Percentiles rank a stretch among this genome's conserved stretches.
These are phyloP conservation scores for Malus sylvestris DNA, from an alignment of 306 rosid genomes.

Conservation along the genomic window DNA sequence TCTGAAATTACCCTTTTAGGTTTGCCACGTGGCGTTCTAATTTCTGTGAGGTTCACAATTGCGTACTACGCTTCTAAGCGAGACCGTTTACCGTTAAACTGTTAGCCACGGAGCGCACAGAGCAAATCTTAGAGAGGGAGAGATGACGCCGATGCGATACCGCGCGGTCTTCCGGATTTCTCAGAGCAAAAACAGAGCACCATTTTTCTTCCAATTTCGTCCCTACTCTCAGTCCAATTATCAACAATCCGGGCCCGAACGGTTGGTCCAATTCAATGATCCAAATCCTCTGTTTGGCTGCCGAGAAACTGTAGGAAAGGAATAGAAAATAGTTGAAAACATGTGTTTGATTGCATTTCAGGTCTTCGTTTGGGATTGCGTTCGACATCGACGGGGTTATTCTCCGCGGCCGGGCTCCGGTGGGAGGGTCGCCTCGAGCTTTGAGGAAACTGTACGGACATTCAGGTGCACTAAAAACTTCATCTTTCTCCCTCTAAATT, in stretches of 20 bases:
- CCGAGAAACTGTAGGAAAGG: not conserved
- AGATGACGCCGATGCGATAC: slow-evolving; percentile 17
- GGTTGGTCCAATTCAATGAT: slow-evolving; percentile 4
- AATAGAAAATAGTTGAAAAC: not conserved
- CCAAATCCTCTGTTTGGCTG: not conserved
- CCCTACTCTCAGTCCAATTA: not conserved
- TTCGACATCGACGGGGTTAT: slow-evolving; percentile 31
- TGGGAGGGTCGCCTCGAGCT: slow-evolving; percentile 31
- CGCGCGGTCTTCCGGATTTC: slow-evolving; percentile 1
- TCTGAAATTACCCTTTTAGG: not conserved
- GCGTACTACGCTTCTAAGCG: not conserved
- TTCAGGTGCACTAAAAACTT: slow-evolving; percentile 10
- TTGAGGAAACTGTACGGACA: slow-evolving; percentile 19
- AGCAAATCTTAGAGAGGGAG: not conserved
- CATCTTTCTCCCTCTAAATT: not conserved
- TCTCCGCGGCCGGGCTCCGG: slow-evolving; percentile 24
- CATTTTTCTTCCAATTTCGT: not conserved
- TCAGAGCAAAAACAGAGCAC: slow-evolving; percentile 1
- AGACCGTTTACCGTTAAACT: not conserved
- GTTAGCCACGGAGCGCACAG: not conserved
- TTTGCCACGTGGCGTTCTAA: not conserved
- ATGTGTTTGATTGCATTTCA: not conserved
- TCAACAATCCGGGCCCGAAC: not conserved
- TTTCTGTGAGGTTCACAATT: not conserved
- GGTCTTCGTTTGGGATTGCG: slow-evolving; percentile 31